Base-by-base conservation (phyloP, 139 green algal species). In the Penium margaritaceum region DNA sequence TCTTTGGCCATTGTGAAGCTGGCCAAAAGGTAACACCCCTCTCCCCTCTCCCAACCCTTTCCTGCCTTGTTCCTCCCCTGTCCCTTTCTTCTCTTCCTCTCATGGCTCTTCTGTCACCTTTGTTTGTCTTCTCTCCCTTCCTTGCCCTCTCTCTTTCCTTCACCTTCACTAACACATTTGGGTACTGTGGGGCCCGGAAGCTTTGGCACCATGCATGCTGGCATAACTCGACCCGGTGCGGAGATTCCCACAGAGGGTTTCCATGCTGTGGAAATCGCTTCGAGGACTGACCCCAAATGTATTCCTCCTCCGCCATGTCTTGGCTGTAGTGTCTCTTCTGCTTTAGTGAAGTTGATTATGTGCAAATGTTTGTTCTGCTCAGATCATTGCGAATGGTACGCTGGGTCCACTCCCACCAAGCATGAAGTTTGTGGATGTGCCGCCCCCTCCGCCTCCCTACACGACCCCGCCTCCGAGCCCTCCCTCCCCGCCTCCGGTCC, bases 371-470 rank as follows among this genome's bases (percentile, higher is more conserved):
- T n/a, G n/a, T n/a, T n/a, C 55, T 64, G 29, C 60, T 6, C 62
- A 70, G 62, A 21, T 70, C 36, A 70, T 70, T 51, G 12, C 60
- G 19, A 70, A 70, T 29, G 62, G 62, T 14, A 55, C 36, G 7
- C 62, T 70, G 27, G 62, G 62, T 21, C 62, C 62, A 55, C 62
- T 70, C 6, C 62, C 62, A 12, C 9, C 29, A 9, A 64, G 14
- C 9, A 9, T 64, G 29, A 14, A 9, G 12, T 57, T 21, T 57
- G 19, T 21, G 19, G 19, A 19, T 57, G 19, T 57, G 19, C 46
- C 46, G 46, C 46, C 46, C 46, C 21, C 46, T 57, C 46, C 46
- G 19, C 46, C 46, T 57, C 46, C 21, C 21, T 57, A 57, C 46
- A 21, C 46, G 19, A 57, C 21, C 46, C 46, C 46, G 19, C 46